These are phyloP conservation scores for Sphagnum tenellum DNA, from an alignment of 225 moss, liverwort and hornwort genomes.

Conservation along the genomic window DNA sequence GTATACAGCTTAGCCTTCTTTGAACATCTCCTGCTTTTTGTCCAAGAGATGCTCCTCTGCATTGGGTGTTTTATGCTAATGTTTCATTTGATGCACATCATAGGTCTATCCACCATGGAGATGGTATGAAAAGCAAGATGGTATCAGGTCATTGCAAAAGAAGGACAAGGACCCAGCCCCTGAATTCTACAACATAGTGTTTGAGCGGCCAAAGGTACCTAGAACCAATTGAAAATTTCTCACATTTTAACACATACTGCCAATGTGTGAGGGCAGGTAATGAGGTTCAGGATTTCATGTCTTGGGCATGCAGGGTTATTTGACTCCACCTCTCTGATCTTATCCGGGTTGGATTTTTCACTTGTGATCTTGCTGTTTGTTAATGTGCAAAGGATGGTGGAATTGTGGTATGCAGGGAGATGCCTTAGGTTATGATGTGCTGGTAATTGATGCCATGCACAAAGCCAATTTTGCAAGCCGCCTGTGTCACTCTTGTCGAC, in stretches of 20 bases:
- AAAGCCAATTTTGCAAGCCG: slow-evolving; percentile 99
- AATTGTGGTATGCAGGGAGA: slow-evolving; percentile 57
- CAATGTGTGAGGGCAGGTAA: neutral
- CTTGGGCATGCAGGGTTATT: no score
- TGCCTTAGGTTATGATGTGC: slow-evolving; percentile 86
- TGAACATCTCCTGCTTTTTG: no score
- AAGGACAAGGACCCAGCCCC: slow-evolving; percentile 97
- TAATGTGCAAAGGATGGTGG: neutral
- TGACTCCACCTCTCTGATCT: neutral
- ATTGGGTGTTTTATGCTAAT: neutral
- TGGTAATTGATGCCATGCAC: slow-evolving; percentile 99
- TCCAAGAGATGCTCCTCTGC: no score
- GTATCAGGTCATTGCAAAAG: slow-evolving; percentile 88
- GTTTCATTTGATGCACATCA: slow-evolving; percentile 1
- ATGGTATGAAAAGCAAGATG: slow-evolving; percentile 99
- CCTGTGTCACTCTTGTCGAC: slow-evolving; percentile 97
- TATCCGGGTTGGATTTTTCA: neutral
- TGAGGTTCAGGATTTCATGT: no score
- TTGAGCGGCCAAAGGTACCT: slow-evolving; percentile 90
- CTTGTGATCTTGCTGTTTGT: slow-evolving; percentile 1
- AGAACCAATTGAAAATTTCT: no score
- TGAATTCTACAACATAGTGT: slow-evolving; percentile 97
- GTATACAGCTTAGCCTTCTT: neutral
- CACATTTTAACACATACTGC: no score
- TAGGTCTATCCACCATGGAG: slow-evolving; percentile 99